Conservation (phyloP, 1,284 basidiomycete species). For the Mycosarcoma maydis region DNA sequence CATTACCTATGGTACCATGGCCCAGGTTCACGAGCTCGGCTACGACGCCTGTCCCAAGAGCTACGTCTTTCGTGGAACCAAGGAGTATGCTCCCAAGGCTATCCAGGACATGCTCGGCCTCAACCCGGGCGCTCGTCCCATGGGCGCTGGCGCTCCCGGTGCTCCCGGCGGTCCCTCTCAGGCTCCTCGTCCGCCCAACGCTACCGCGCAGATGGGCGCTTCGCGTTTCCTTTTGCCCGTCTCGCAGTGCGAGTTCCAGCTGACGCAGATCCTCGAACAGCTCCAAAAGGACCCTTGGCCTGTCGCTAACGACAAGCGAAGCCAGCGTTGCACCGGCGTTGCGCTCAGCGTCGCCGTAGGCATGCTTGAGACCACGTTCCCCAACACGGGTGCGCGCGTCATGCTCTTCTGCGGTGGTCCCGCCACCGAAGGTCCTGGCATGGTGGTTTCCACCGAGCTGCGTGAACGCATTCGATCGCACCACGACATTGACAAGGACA, state of each 20-base stretch:
- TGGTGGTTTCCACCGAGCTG: conserved; percentile 94
- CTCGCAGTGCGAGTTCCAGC: conserved; percentile 93
- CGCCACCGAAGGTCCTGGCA: conserved; percentile 95
- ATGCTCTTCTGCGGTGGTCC: conserved; percentile 97
- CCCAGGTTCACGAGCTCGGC: conserved; percentile 98
- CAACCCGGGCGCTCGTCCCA: conserved; percentile 70
- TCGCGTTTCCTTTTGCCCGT: conserved; percentile 93
- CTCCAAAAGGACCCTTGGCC: conserved; percentile 96
- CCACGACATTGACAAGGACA: conserved; percentile 98
- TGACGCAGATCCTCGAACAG: conserved; percentile 91
- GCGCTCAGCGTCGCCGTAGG: conserved; percentile 93
- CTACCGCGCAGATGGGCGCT: conserved; percentile 77
- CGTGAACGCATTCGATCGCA: conserved; percentile 98
- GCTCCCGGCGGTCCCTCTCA: conserved; percentile 68
- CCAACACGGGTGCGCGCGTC: conserved; percentile 93
- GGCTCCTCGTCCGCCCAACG: conserved; percentile 75
- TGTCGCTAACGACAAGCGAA: conserved; percentile 91
- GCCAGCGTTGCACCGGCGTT: conserved; percentile 94
- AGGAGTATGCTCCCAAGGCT: conserved; percentile 95
- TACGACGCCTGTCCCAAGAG: conserved; percentile 97
- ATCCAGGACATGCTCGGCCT: conserved; percentile 99
- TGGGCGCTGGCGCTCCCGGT: conserved; percentile 69
- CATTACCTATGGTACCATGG: conserved; percentile 96
- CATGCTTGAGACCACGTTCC: conserved; percentile 93
- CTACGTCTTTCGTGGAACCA: conserved; percentile 98